phyloP scores from a whole-genome alignment of 768 basidiomycete genomes.

The Postia placenta region DNA sequence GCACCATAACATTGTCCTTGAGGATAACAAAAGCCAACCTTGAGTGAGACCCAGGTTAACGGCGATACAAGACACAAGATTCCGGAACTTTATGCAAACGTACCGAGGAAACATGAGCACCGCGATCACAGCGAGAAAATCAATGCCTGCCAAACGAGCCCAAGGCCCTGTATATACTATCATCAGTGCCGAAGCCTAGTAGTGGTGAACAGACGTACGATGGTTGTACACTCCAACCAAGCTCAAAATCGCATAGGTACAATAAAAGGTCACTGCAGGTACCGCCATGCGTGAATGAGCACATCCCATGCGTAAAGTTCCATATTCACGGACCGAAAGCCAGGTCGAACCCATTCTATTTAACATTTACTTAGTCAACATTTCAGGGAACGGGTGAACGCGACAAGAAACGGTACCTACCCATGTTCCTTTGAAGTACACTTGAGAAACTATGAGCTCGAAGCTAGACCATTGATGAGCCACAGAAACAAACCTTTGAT shows the following conservation, averaged over 20 bases:
- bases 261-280: slow-evolving; percentile 67
- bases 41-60: too few relatives aligned
- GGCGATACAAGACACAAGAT: too few relatives aligned
- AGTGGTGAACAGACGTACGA: slow-evolving; percentile 32
- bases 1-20: slow-evolving; percentile 72
- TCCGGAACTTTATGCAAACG: too few relatives aligned
- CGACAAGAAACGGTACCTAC: slow-evolving; percentile 30
- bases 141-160: slow-evolving; percentile 68
- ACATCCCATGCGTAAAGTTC: too few relatives aligned
- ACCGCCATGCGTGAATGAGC: too few relatives aligned
- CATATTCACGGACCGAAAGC: slow-evolving; percentile 63
- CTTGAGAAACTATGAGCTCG: slow-evolving; percentile 36
- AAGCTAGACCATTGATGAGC: background rate
- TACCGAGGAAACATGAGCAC: slow-evolving; percentile 87
- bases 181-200: background rate
- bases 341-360: slow-evolving; percentile 86
- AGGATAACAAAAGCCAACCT: slow-evolving; percentile 90
- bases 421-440: slow-evolving; percentile 85
- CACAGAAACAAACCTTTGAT: slow-evolving; percentile 56
- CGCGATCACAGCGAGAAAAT: slow-evolving; percentile 84
- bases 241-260: slow-evolving; percentile 70
- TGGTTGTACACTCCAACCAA: slow-evolving; percentile 71
- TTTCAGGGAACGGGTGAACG: background rate
- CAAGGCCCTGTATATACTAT: slow-evolving; percentile 39
- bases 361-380: background rate